Conservation (phyloP, 2,329 filamentous ascomycete genomes). For the Pyrenophora teres region DNA sequence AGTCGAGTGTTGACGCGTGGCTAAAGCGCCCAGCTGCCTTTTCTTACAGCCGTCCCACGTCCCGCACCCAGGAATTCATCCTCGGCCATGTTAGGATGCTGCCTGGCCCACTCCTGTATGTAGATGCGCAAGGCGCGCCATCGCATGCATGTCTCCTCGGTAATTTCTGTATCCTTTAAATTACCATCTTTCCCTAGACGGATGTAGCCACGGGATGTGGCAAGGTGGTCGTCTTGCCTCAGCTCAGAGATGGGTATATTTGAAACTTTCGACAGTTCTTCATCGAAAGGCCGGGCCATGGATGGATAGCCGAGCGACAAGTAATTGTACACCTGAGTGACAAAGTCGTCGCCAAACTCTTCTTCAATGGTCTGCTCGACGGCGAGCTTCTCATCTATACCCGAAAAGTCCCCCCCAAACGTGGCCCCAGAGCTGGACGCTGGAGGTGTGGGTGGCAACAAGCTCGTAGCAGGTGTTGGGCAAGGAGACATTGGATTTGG, state of each 20-base stretch:
- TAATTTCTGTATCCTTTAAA: conserved; percentile 56
- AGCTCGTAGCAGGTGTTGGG: conserved; percentile 41
- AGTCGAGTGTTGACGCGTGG: not conserved
- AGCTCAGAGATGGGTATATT: conserved; percentile 71
- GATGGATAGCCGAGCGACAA: conserved; percentile 89
- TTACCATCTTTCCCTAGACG: conserved; percentile 55
- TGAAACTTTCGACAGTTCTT: conserved; percentile 82
- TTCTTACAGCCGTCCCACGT: conserved; percentile 52
- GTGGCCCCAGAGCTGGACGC: conserved; percentile 32
- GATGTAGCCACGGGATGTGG: conserved; percentile 74
- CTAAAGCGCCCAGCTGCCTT: conserved; percentile 54
- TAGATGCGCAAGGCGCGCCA: conserved; percentile 87
- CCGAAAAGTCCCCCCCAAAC: conserved; percentile 43
- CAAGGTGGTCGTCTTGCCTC: conserved; percentile 69
- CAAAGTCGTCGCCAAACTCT: conserved; percentile 82
- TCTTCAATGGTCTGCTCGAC: conserved; percentile 55
- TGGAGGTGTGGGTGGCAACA: conserved; percentile 46
- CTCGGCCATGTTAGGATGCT: conserved; percentile 71
- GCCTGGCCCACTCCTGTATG: conserved; percentile 85
- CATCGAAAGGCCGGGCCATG: conserved; percentile 80
- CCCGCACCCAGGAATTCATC: conserved; percentile 33
- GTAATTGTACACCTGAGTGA: conserved; percentile 98
- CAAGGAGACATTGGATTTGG: conserved; percentile 50
- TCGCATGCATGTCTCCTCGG: conserved; percentile 64
- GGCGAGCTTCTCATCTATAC: conserved; percentile 49